Evolutionary conservation across 306 rosid species (phyloP), one percentile per base, ranked within the genome.

Genomic region (Pyrus communis): DNA sequence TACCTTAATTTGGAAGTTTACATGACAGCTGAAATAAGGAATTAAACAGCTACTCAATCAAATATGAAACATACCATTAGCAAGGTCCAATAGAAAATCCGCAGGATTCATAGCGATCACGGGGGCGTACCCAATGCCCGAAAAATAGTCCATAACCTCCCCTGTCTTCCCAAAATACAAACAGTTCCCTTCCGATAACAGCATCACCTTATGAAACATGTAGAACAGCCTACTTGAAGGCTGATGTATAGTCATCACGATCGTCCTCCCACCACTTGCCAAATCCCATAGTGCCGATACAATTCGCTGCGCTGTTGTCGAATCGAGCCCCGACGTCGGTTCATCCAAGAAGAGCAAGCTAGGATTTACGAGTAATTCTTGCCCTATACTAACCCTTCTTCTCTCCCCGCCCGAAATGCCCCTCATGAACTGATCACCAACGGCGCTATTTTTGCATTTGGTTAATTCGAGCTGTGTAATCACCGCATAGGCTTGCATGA

Each of bases 331-430:
- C 0, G 98, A 93, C 1, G 96, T 90, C 2, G 98, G 98, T 62
- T 93, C 98, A 66, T 93, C 98, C 61, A 93, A 70, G 38, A 93
- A 77, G 78, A 93, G 79, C 78, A 93, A 77, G 51, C 91, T 87
- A 2, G 98, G 98, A 55, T 93, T 89, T 43, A 89, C 80, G 11
- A 93, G 85, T 84, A 93, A 70, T 75, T 90, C 96, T 68, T 93
- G 96, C 8, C 94, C 98, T 66, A 93, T 86, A 45, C 96, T 93
- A 58, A 93, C 95, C 80, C 96, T 89, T 71, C 89, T 89, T 23
- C 96, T 87, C 84, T 93, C 98, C 7, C 96, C 98, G 2, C 95
- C 94, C 0, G 96, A 93, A 75, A 93, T 70, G n/a, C 97, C 96
- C 22, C 96, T 87, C 3, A 83, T 1, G 0, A 17, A 68, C 19